Evolutionary conservation across 1,139 yeast species (phyloP), one percentile per base, ranked within the genome.

Genomic region (Geotrichum carabidarum): DNA sequence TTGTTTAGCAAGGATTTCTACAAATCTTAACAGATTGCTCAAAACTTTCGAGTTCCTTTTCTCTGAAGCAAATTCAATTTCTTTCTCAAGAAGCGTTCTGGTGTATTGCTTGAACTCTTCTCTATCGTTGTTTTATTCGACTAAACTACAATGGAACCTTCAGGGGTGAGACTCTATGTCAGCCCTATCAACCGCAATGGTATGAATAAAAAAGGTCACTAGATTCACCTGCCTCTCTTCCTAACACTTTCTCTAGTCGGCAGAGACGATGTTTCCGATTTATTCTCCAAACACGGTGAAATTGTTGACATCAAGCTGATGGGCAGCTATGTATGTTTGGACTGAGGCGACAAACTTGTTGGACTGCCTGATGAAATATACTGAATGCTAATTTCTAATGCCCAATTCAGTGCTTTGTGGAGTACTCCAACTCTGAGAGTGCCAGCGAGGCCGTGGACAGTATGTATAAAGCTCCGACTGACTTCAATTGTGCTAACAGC

Each of bases 221-320:
- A 5, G 27, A 22, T 22, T 12, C 12, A 8, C 9, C 46, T 11
- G 11, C 15, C 15, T 8, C 17, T 2, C 8, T 14, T 14, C 4
- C 34, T n/a, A 14, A 22, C 31, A 27, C 30, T 9, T 5, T 34
- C 2, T 32, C 1, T 14, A 44, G 48, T 80, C 17, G 78, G 80
- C 0, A 95, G 87, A 63, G 69, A 81, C 14, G 91, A 87, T 44
- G 67, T 91, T n/a, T 82, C 83, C 36, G 78, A 78, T 58, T 76
- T 74, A 51, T 86, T 90, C 63, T 71, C 77, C 44, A 74, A 75
- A 59, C 88, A 74, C 70, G 97, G 97, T 0, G 76, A 78, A 17
- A 79, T 91, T 36, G 88, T 83, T 55, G 79, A 73, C 9, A 74
- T 84, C 2, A 74, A 88, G 47, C 76, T 90, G 9, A 84, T 90